Conservation (phyloP, 2,329 filamentous ascomycete genomes). For the Huntiella savannae region DNA sequence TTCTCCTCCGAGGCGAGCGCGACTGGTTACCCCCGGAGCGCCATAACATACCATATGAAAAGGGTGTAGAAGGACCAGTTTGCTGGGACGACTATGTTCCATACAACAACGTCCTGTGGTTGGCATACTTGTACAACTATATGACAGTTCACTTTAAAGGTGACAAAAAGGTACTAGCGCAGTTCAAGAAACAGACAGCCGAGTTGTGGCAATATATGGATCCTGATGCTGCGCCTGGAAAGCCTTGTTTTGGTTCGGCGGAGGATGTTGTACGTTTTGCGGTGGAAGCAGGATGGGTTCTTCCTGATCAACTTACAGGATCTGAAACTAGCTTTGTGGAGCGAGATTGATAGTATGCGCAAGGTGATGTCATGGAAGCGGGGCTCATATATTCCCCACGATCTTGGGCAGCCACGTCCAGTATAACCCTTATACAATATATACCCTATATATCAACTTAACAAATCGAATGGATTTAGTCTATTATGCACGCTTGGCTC, state of each 20-base stretch:
- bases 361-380: constrained; percentile 1
- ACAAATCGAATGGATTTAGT: no score
- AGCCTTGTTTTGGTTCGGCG: constrained; percentile 34
- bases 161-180: constrained; percentile 24
- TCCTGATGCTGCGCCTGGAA: constrained; percentile 26
- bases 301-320: constrained; percentile 30
- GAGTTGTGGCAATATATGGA: constrained; percentile 36
- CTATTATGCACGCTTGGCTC: no score
- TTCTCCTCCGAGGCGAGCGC: constrained; percentile 31
- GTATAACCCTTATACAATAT: no score
- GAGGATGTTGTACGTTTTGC: constrained; percentile 38
- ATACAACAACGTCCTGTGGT: constrained; percentile 47
- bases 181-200: constrained; percentile 28
- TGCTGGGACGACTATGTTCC: constrained; percentile 36
- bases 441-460: no score
- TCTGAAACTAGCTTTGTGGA: constrained; percentile 18
- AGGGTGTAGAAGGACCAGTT: constrained; percentile 22
- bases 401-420: no score
- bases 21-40: constrained; percentile 27
- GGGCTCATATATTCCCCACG: neutral
- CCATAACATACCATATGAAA: constrained; percentile 29
- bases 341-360: constrained; percentile 12
- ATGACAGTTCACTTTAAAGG: constrained; percentile 28
- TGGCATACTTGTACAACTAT: constrained; percentile 41
- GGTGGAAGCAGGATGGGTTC: constrained; percentile 38